Percentiles rank a stretch among this genome's conserved stretches.
These are phyloP conservation scores for Chytriomyces sp. DNA, from an alignment of 192 early-diverging fungal genomes.

Conservation along the genomic window DNA sequence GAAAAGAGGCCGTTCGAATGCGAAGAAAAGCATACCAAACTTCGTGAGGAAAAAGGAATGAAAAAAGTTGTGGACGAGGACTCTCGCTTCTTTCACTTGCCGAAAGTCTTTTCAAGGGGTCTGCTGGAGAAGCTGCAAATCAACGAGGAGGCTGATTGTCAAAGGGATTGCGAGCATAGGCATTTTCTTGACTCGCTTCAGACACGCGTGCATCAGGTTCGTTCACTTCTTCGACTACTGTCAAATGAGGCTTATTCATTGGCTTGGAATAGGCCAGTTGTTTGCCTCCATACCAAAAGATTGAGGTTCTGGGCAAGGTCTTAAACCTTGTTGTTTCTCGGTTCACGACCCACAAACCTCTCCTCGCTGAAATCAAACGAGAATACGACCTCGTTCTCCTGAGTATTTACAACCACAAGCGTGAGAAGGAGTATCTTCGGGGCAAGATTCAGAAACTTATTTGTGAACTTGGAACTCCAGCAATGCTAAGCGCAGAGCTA, in stretches of 20 bases:
- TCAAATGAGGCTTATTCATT: background rate
- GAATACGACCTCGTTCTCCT: slow-evolving; percentile 29
- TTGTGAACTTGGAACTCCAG: slow-evolving; percentile 31
- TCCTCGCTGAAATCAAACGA: slow-evolving; percentile 28
- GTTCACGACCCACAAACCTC: slow-evolving; percentile 18
- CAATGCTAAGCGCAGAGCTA: slow-evolving; percentile 25
- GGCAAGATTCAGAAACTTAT: slow-evolving; percentile 33
- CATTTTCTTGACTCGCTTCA: background rate
- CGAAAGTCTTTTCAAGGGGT: slow-evolving; percentile 18
- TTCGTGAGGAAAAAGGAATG: no score
- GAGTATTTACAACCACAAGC: slow-evolving; percentile 3
- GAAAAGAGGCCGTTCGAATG: no score
- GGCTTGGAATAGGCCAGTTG: background rate
- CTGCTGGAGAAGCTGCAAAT: slow-evolving; percentile 16
- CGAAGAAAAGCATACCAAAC: no score
- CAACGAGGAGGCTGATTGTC: background rate
- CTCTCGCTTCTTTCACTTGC: slow-evolving; percentile 17
- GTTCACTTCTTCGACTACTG: background rate
- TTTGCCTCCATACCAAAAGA: background rate
- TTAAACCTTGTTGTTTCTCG: slow-evolving; percentile 27
- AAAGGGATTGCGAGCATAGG: background rate
- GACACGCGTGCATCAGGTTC: background rate
- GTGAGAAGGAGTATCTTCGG: slow-evolving; percentile 26
- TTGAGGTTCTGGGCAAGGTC: slow-evolving; percentile 15
- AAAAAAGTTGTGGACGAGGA: no score